A percentile compares a stretch with the other conserved stretches of the same genome.
phyloP scores from a whole-genome alignment of 805 yeast genomes.

The Kluyveromyces dobzhanskii region DNA sequence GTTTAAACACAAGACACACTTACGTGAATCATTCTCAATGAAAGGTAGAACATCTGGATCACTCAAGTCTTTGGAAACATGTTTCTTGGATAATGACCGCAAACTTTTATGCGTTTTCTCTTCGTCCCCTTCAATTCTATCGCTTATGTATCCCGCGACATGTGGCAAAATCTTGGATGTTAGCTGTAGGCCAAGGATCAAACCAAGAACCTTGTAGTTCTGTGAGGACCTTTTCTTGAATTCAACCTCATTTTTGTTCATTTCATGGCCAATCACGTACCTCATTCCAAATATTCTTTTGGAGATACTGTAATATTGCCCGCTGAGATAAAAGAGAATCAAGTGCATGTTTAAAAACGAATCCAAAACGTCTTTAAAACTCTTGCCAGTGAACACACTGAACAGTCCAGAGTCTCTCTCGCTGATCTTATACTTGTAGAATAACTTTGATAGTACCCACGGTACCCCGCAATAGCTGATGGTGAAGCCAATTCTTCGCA shows the following conservation, averaged over 20 bases:
- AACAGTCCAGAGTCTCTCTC: slow-evolving; percentile 6
- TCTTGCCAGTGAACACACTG: slow-evolving; percentile 6
- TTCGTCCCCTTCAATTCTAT: background rate
- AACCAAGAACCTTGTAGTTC: slow-evolving; percentile 69
- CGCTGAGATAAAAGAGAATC: slow-evolving; percentile 75
- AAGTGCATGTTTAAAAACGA: slow-evolving; percentile 58
- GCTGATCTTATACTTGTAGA: slow-evolving; percentile 10
- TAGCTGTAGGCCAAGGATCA: slow-evolving; percentile 46
- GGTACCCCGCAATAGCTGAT: slow-evolving; percentile 58
- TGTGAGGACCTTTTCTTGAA: slow-evolving; percentile 31
- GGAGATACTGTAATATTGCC: slow-evolving; percentile 69
- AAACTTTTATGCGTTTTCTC: background rate
- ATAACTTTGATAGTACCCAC: slow-evolving; percentile 33
- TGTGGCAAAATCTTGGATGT: slow-evolving; percentile 31
- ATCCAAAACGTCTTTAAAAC: slow-evolving; percentile 38
- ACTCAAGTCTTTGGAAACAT: slow-evolving; percentile 34
- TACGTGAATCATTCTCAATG: slow-evolving; percentile 60
- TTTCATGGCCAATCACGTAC: slow-evolving; percentile 63
- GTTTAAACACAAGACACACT: slow-evolving; percentile 78
- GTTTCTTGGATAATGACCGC: background rate
- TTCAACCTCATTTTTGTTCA: slow-evolving; percentile 29
- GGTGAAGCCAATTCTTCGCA: slow-evolving; percentile 50
- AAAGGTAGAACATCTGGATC: slow-evolving; percentile 53
- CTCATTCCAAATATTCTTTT: slow-evolving; percentile 74
- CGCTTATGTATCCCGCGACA: background rate